Percentiles rank a stretch among this genome's conserved stretches.
Evolutionary conservation across 192 early-diverging fungal genomes (phyloP).

Genomic region (Phycomyces nitens): DNA sequence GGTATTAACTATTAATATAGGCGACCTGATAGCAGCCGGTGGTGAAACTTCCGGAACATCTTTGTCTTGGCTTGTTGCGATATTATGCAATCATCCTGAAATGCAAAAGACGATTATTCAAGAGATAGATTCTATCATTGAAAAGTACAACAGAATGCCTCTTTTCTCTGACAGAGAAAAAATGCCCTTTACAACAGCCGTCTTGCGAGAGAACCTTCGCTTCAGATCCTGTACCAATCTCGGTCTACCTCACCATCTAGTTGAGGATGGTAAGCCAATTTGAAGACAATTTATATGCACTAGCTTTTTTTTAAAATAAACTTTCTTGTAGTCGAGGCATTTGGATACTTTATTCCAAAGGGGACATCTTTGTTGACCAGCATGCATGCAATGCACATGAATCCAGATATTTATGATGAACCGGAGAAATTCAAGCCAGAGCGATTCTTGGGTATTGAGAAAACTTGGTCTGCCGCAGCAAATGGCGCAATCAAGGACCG

Average conservation of each 20-base stretch:
- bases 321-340: not conserved
- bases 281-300: not conserved
- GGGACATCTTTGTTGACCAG: constrained; percentile 42
- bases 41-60: constrained; percentile 3
- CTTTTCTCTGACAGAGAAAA: not conserved
- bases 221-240: constrained; percentile 2
- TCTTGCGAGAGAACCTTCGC: constrained; percentile 18
- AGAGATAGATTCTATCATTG: constrained; percentile 16
- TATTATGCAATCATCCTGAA: constrained; percentile 21
- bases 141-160: not conserved
- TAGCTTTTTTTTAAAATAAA: not conserved
- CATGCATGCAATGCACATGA: constrained; percentile 41
- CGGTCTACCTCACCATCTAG: constrained; percentile 7
- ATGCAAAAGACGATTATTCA: constrained; percentile 6
- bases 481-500: constrained; percentile 13
- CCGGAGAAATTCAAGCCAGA: constrained; percentile 50
- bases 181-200: constrained; percentile 14
- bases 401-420: constrained; percentile 27
- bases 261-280: constrained; percentile 8
- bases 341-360: constrained; percentile 46
- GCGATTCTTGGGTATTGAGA: constrained; percentile 17
- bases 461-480: constrained; percentile 8
- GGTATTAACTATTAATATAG: constrained; percentile 8
- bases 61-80: constrained; percentile 16
- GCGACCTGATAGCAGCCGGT: constrained; percentile 5